Conservation (phyloP, 306 rosid genomes). For the Astragalus glycyphyllos region DNA sequence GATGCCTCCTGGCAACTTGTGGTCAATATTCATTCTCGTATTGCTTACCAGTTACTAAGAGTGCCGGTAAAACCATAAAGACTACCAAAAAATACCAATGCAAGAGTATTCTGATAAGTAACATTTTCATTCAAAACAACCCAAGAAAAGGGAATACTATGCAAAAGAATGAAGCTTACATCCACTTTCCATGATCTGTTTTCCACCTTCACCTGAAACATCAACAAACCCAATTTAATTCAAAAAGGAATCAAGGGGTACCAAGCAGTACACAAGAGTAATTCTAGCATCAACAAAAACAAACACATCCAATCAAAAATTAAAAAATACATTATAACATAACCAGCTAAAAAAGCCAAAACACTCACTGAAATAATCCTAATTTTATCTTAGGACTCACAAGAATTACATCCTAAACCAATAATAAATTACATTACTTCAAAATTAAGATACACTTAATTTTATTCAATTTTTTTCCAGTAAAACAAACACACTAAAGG, state of each 20-base stretch:
- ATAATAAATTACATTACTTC: too few relatives aligned
- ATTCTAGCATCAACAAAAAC: not conserved
- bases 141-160: not conserved
- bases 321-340: not conserved
- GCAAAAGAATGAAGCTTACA: conserved; percentile 59
- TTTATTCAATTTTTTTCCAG: not conserved
- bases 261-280: not conserved
- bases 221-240: conserved; percentile 6
- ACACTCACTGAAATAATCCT: too few relatives aligned
- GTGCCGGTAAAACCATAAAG: not conserved
- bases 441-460: not conserved
- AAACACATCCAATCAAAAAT: not conserved
- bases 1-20: not conserved
- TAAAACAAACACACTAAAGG: not conserved
- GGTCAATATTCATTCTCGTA: not conserved
- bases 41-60: not conserved
- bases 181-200: conserved; percentile 93
- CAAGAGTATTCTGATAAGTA: not conserved
- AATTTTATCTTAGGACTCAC: too few relatives aligned
- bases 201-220: conserved; percentile 90
- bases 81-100: conserved; percentile 1
- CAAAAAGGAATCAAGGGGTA: conserved; percentile 13
- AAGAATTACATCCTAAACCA: too few relatives aligned
- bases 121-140: not conserved
- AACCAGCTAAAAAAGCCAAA: too few relatives aligned